Evolutionary conservation across 306 rosid genomes (phyloP).

Genomic region (Corylus americana): DNA sequence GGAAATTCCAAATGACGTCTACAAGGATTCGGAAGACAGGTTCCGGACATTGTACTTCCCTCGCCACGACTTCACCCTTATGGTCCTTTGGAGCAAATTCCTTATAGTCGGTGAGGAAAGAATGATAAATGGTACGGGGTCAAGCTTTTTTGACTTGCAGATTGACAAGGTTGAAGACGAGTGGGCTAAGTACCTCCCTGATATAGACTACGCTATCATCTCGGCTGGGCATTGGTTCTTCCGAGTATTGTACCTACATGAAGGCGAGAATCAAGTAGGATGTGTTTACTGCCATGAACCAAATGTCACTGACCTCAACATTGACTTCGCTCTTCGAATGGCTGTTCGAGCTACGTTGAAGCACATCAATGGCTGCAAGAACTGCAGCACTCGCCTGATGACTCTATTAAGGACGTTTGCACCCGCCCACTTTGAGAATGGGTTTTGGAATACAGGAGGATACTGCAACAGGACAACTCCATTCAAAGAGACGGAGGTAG

Average conservation of each 20-base stretch:
- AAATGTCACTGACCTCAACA: conserved; percentile 38
- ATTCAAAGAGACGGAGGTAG: conserved; percentile 27
- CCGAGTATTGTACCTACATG: conserved; percentile 50
- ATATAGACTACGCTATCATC: conserved; percentile 63
- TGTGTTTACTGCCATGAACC: conserved; percentile 67
- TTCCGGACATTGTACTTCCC: conserved; percentile 71
- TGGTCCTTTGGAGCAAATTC: conserved; percentile 71
- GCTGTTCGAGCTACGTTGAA: conserved; percentile 55
- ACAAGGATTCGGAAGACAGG: conserved; percentile 73
- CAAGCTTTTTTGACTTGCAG: conserved; percentile 57
- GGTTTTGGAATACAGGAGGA: conserved; percentile 82
- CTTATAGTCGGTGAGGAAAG: conserved; percentile 64
- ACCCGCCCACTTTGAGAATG: conserved; percentile 80
- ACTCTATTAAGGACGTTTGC: conserved; percentile 79
- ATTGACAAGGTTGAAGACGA: conserved; percentile 55
- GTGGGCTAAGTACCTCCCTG: conserved; percentile 53
- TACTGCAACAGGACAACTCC: conserved; percentile 74
- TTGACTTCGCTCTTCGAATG: conserved; percentile 41
- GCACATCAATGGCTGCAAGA: conserved; percentile 42
- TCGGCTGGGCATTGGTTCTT: conserved; percentile 89
- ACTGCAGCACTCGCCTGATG: conserved; percentile 35
- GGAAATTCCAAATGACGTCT: conserved; percentile 61
- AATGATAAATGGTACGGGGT: conserved; percentile 61
- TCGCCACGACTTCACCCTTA: conserved; percentile 54
- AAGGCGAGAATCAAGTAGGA: conserved; percentile 37